Conservation (phyloP, 1,139 yeast genomes). For the Zhuliangozyma blackwelliae region DNA sequence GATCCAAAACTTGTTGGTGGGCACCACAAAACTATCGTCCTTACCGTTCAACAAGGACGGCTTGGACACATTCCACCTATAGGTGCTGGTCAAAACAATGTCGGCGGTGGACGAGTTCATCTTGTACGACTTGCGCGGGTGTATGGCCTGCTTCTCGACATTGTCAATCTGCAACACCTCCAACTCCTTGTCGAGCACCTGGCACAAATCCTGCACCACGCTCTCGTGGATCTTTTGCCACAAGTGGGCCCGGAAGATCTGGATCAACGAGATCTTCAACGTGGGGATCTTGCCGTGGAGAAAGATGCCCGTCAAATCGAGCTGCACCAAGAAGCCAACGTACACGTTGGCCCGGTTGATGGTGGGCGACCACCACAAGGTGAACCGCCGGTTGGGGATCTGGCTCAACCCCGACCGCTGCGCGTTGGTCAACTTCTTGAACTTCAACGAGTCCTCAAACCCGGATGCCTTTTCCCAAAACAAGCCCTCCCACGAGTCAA, state of each 20-base stretch:
- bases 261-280: conserved; percentile 88
- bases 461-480: conserved; percentile 99
- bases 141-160: conserved; percentile 89
- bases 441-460: conserved; percentile 92
- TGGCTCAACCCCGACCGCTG: conserved; percentile 97
- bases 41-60: conserved; percentile 75
- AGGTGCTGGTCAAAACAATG: conserved; percentile 68
- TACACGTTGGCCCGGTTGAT: conserved; percentile 97
- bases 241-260: conserved; percentile 93
- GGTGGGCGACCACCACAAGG: conserved; percentile 99
- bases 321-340: conserved; percentile 94
- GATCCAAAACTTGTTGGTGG: conserved; percentile 82
- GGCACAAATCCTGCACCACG: conserved; percentile 88
- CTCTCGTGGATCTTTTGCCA: conserved; percentile 99
- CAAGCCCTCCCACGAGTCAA: conserved; percentile 97
- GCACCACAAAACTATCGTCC: conserved; percentile 47
- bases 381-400: conserved; percentile 95
- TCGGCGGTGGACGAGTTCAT: conserved; percentile 97
- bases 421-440: conserved; percentile 93
- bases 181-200: conserved; percentile 83
- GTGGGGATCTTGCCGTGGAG: conserved; percentile 98
- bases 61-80: conserved; percentile 78
- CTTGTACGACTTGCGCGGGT: conserved; percentile 94
- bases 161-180: conserved; percentile 79
- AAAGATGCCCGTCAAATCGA: conserved; percentile 94